Evolutionary conservation across 2,329 filamentous ascomycete species (phyloP).

Genomic region (Macrophomina phaseolina): DNA sequence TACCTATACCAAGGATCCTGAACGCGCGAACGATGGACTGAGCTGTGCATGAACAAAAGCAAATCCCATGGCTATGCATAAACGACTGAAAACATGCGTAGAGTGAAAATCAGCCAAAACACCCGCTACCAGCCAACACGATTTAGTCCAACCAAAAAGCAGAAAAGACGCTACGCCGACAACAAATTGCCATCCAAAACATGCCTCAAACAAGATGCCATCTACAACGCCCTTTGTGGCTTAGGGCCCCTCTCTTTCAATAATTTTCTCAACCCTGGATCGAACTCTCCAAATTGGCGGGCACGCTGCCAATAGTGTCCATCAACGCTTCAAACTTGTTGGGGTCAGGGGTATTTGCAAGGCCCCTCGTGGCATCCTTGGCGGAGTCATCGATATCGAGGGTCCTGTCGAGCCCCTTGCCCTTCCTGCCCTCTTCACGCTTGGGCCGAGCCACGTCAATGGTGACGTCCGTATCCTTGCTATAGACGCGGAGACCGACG

Average conservation of each 20-base stretch:
- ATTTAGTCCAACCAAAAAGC: neutral
- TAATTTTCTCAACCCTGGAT: neutral
- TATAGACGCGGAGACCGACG: constrained; percentile 64
- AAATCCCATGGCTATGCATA: constrained; percentile 6
- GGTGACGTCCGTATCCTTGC: constrained; percentile 56
- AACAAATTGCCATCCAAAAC: constrained; percentile 3
- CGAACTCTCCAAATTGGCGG: constrained; percentile 7
- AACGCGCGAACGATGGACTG: neutral
- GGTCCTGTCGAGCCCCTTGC: constrained; percentile 26
- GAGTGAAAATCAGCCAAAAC: neutral
- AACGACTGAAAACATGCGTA: constrained; percentile 8
- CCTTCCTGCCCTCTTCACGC: constrained; percentile 38
- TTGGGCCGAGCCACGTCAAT: constrained; percentile 51
- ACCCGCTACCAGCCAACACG: neutral
- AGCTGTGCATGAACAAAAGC: neutral
- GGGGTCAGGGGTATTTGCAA: neutral
- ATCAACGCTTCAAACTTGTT: neutral
- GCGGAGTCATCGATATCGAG: constrained; percentile 49
- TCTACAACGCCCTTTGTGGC: constrained; percentile 1
- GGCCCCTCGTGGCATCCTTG: constrained; percentile 43
- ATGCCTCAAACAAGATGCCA: neutral
- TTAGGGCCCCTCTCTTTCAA: neutral
- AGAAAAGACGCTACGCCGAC: neutral
- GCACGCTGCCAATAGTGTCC: neutral
- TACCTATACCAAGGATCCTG: neutral